Conservation (phyloP, 1,139 yeast genomes). For the Protomyces inouyei region DNA sequence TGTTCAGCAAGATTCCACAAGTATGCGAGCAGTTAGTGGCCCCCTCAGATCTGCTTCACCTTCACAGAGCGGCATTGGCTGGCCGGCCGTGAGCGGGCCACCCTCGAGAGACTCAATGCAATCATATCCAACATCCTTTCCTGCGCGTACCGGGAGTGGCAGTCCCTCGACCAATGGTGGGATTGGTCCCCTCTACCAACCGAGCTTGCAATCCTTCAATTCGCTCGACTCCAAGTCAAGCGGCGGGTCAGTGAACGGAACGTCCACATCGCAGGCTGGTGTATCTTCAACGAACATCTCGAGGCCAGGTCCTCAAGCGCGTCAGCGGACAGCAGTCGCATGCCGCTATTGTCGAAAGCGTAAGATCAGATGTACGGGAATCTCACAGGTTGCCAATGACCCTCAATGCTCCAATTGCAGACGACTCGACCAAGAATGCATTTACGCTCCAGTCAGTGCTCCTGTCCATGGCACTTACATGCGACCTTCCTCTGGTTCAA, state of each 20-base stretch:
- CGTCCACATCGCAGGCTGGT: background rate
- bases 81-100: background rate
- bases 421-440: constrained; percentile 23
- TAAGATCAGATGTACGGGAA: constrained; percentile 27
- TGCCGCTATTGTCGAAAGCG: constrained; percentile 27
- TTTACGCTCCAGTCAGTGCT: constrained; percentile 24
- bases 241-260: background rate
- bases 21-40: too few species aligned
- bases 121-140: background rate
- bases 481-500: background rate
- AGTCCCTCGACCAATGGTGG: background rate
- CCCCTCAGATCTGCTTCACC: background rate
- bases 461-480: background rate
- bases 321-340: constrained; percentile 29
- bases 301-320: constrained; percentile 36
- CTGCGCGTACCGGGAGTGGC: background rate
- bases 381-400: constrained; percentile 21
- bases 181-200: background rate
- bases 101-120: background rate
- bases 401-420: constrained; percentile 24
- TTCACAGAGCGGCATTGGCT: background rate
- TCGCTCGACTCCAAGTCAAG: background rate
- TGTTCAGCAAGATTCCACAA: too few species aligned
- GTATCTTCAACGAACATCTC: background rate
- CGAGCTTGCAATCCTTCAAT: background rate